phyloP scores from a whole-genome alignment of 805 yeast genomes.

The Zygoascus ofunaensis region DNA sequence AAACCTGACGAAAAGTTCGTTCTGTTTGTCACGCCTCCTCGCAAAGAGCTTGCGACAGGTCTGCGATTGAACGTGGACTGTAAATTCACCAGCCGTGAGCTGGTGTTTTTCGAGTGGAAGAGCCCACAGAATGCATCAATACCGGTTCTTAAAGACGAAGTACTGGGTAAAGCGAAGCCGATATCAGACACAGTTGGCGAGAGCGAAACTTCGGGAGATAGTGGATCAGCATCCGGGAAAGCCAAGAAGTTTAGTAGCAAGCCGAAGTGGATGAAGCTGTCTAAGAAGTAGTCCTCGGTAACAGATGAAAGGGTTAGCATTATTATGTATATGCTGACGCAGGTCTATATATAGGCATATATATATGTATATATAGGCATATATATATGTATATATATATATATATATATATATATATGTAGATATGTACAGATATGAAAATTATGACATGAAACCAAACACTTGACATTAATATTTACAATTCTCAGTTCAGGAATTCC shows the following conservation, averaged over 20 bases:
- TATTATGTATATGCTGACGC: slow-evolving; percentile 1
- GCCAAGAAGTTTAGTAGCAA: slow-evolving; percentile 2
- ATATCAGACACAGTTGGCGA: slow-evolving; percentile 9
- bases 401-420: slow-evolving; percentile 1
- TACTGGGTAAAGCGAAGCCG: slow-evolving; percentile 27
- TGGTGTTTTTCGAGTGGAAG: slow-evolving; percentile 32
- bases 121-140: slow-evolving; percentile 1
- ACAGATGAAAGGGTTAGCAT: too few relatives aligned
- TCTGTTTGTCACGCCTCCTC: slow-evolving; percentile 44
- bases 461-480: slow-evolving; percentile 1
- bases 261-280: slow-evolving; percentile 16
- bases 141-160: slow-evolving; percentile 11
- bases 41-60: slow-evolving; percentile 27
- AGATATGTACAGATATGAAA: slow-evolving; percentile 2
- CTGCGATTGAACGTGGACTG: slow-evolving; percentile 31
- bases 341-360: not conserved
- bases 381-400: too few relatives aligned
- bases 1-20: slow-evolving; percentile 28
- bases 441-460: not conserved
- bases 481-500: not conserved
- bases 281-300: slow-evolving; percentile 6
- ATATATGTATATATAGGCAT: too few relatives aligned
- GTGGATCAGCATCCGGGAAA: slow-evolving; percentile 1
- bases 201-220: not conserved
- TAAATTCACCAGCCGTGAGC: slow-evolving; percentile 39